Conservation (phyloP, 257 asterid species). For the Solanum bulbocastanum region DNA sequence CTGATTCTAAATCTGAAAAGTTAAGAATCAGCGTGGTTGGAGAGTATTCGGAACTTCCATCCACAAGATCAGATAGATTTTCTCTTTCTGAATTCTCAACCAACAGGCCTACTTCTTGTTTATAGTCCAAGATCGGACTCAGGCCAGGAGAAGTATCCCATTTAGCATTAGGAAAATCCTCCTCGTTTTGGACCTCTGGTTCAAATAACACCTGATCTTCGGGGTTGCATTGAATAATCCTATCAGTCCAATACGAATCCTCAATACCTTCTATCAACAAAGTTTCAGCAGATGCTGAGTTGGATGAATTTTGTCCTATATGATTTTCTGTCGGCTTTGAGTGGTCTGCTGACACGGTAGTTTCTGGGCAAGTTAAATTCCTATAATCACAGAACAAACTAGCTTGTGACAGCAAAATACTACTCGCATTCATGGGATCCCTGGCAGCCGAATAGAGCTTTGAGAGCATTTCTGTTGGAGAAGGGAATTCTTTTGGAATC, state of each 20-base stretch:
- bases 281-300: slow-evolving; percentile 10
- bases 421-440: slow-evolving; percentile 35
- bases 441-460: slow-evolving; percentile 38
- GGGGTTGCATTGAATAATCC: slow-evolving; percentile 27
- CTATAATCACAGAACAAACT: slow-evolving; percentile 41
- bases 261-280: slow-evolving; percentile 24
- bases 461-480: slow-evolving; percentile 39
- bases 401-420: slow-evolving; percentile 12
- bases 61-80: background rate
- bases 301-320: slow-evolving; percentile 1
- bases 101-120: slow-evolving; percentile 7
- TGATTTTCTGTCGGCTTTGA: background rate
- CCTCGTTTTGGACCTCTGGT: slow-evolving; percentile 8
- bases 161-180: slow-evolving; percentile 5
- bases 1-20: slow-evolving; percentile 38
- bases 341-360: background rate
- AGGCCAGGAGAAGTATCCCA: slow-evolving; percentile 4
- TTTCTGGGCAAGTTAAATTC: slow-evolving; percentile 24
- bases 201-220: slow-evolving; percentile 26
- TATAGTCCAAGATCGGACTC: slow-evolving; percentile 6
- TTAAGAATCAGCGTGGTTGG: slow-evolving; percentile 53
- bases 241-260: slow-evolving; percentile 65
- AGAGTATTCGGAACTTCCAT: slow-evolving; percentile 17
- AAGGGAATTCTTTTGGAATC: slow-evolving; percentile 16
- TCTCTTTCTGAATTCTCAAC: slow-evolving; percentile 9